Conservation (phyloP, 345 rosid genomes). For the Trapa bicornis region DNA sequence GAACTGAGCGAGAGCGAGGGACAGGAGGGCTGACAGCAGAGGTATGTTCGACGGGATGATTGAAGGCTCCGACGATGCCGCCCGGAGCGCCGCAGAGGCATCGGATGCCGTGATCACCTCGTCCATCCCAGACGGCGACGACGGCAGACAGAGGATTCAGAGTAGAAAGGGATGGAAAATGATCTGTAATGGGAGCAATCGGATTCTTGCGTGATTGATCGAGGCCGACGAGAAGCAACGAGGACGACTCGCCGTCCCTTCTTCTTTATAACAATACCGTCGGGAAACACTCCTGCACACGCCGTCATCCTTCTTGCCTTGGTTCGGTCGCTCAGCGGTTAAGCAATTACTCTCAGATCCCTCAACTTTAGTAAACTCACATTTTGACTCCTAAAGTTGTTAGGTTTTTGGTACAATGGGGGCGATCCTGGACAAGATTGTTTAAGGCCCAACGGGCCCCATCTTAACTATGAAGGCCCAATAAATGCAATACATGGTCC, state of each 20-base stretch:
- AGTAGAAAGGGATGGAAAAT: neutral
- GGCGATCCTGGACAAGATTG: neutral
- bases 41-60: slow-evolving; percentile 27
- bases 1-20: slow-evolving; percentile 40
- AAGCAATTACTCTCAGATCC: neutral
- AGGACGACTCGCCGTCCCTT: slow-evolving; percentile 1
- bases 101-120: slow-evolving; percentile 35
- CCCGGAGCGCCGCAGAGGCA: slow-evolving; percentile 26
- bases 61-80: slow-evolving; percentile 19
- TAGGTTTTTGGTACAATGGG: neutral
- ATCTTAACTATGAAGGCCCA: neutral
- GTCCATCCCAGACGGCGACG: slow-evolving; percentile 21
- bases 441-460: neutral
- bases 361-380: neutral
- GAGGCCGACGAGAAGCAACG: neutral
- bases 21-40: slow-evolving; percentile 35
- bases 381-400: neutral
- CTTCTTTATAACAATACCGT: neutral
- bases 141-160: neutral
- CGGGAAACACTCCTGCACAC: neutral
- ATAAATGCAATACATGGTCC: neutral
- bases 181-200: neutral
- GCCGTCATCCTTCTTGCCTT: neutral
- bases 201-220: neutral
- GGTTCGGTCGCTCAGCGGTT: neutral